Conservation (phyloP, 176 grass and related monocot genomes). For the Eleusine indica region DNA sequence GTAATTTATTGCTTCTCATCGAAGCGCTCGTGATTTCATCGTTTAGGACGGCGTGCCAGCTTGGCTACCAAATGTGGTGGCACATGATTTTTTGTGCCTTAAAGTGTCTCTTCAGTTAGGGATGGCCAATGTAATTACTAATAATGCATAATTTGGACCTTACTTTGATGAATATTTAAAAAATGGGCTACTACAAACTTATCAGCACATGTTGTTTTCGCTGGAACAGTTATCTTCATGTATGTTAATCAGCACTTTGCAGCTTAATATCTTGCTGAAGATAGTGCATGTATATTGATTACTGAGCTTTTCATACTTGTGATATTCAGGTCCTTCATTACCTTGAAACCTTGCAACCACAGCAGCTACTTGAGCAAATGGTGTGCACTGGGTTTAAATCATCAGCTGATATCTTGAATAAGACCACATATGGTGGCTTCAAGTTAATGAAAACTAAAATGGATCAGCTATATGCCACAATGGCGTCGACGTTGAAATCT, state of each 20-base stretch:
- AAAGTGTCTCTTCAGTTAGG: slow-evolving; percentile 9
- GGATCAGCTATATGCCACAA: slow-evolving; percentile 85
- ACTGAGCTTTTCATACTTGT: slow-evolving; percentile 24
- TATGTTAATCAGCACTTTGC: not conserved
- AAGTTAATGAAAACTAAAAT: slow-evolving; percentile 86
- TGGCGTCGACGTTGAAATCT: slow-evolving; percentile 71
- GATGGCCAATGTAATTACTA: not conserved
- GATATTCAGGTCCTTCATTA: slow-evolving; percentile 82
- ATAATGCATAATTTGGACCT: not conserved
- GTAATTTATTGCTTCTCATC: slow-evolving; percentile 41
- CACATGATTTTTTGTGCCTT: not conserved
- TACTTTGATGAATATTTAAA: not conserved
- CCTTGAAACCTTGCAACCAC: slow-evolving; percentile 93
- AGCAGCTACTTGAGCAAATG: slow-evolving; percentile 95
- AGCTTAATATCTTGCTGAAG: not conserved
- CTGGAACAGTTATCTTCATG: not conserved
- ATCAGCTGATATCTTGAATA: slow-evolving; percentile 77
- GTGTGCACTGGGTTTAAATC: slow-evolving; percentile 87
- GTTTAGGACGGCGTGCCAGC: not conserved
- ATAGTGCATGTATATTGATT: not conserved
- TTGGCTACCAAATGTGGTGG: not conserved
- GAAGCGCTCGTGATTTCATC: slow-evolving; percentile 10
- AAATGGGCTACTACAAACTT: slow-evolving; percentile 7
- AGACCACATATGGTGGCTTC: slow-evolving; percentile 77
- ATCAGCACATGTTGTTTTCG: not conserved